A percentile compares a stretch with the other conserved stretches of the same genome.
phyloP scores from a whole-genome alignment of 2,329 filamentous ascomycete genomes.

The Dothiorella sarmentorum region DNA sequence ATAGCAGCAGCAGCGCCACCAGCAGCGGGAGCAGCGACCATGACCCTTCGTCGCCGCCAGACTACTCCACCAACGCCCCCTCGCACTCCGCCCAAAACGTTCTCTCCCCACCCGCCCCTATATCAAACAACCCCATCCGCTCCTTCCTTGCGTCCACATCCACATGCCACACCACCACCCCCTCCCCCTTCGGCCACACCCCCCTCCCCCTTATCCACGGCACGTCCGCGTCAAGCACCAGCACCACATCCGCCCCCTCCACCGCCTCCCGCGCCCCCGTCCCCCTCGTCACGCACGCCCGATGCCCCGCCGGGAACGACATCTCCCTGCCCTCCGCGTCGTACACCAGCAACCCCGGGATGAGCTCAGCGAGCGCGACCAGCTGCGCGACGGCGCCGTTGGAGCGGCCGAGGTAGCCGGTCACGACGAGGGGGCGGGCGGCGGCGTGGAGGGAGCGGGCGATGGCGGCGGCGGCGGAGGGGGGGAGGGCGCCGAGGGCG shows the following conservation, averaged over 20 bases:
- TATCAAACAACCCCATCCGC: slow-evolving; percentile 71
- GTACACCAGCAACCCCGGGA: slow-evolving; percentile 23
- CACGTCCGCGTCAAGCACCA: slow-evolving; percentile 26
- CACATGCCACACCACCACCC: slow-evolving; percentile 59
- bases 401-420: slow-evolving; percentile 25
- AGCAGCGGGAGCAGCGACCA: no score
- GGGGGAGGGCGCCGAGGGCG: not conserved
- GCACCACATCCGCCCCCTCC: slow-evolving; percentile 22
- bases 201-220: slow-evolving; percentile 26
- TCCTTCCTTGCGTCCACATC: slow-evolving; percentile 66
- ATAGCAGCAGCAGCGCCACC: no score
- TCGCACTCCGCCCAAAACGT: slow-evolving; percentile 64
- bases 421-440: slow-evolving; percentile 24
- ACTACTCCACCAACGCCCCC: slow-evolving; percentile 41
- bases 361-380: slow-evolving; percentile 21
- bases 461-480: slow-evolving; percentile 20
- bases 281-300: slow-evolving; percentile 21
- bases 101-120: slow-evolving; percentile 56
- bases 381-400: slow-evolving; percentile 18
- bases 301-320: slow-evolving; percentile 25
- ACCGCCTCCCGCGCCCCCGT: slow-evolving; percentile 22
- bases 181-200: slow-evolving; percentile 29
- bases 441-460: slow-evolving; percentile 20
- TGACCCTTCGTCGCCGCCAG: not conserved
- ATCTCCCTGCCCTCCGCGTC: slow-evolving; percentile 24